Evolutionary conservation across 331 rosid species (phyloP).

Genomic region (Quercus phellos): DNA sequence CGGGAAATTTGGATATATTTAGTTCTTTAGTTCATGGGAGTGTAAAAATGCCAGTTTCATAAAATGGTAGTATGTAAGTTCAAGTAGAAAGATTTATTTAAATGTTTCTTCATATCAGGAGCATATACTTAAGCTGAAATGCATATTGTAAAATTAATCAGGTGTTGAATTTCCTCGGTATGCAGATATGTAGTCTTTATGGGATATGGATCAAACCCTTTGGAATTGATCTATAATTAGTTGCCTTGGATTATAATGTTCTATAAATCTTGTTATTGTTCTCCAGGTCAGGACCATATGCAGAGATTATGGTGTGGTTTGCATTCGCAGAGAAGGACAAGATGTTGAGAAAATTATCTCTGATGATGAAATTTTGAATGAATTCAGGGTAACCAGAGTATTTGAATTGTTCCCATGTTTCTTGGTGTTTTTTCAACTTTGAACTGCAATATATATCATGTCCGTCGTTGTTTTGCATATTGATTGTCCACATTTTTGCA

Average conservation of each 20-base stretch:
- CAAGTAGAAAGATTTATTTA: not conserved
- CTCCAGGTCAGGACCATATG: conserved; percentile 57
- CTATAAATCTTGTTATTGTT: conserved; percentile 10
- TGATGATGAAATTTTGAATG: conserved; percentile 42
- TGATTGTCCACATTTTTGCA: not conserved
- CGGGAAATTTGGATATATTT: not conserved
- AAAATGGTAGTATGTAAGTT: not conserved
- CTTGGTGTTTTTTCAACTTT: not conserved
- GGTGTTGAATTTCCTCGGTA: not conserved
- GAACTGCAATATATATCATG: not conserved
- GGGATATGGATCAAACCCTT: not conserved
- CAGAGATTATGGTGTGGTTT: conserved; percentile 67
- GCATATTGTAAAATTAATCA: not conserved
- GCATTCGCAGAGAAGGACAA: conserved; percentile 84
- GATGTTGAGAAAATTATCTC: conserved; percentile 54
- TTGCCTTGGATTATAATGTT: not conserved
- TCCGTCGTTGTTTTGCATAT: not conserved
- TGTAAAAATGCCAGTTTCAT: not conserved
- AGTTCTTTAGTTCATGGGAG: not conserved
- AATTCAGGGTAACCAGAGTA: conserved; percentile 42
- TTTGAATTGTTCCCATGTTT: not conserved
- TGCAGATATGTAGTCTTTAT: not conserved
- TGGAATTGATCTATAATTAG: not conserved
- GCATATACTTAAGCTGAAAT: not conserved
- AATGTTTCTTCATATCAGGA: not conserved